Conservation (phyloP, 768 basidiomycete genomes). For the Phaffia tasmanica region DNA sequence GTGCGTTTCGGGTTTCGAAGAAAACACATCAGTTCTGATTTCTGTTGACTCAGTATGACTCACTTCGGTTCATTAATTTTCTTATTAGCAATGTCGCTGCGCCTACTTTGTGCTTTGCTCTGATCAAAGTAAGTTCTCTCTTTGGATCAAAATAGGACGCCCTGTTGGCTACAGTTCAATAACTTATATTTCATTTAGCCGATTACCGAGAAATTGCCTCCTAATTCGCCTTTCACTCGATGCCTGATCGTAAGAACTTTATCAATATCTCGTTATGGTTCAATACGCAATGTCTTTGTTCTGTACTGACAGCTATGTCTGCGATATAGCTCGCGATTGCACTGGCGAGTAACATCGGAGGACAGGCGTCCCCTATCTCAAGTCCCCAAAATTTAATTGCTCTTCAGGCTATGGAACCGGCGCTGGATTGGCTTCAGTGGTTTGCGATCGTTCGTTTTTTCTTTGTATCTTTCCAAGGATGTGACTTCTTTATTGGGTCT, state of each 20-base stretch:
- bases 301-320: neutral
- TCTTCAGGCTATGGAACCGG: constrained; percentile 69
- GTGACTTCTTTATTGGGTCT: too few species aligned
- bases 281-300: neutral
- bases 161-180: neutral
- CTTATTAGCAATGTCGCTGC: constrained; percentile 79
- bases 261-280: neutral
- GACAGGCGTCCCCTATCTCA: constrained; percentile 92
- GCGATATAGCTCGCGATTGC: constrained; percentile 73
- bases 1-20: constrained; percentile 39
- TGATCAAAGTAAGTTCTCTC: constrained; percentile 61
- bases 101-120: constrained; percentile 88
- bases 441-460: constrained; percentile 52
- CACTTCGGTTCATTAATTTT: constrained; percentile 20
- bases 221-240: constrained; percentile 73
- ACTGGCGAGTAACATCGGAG: constrained; percentile 95
- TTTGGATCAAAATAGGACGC: neutral
- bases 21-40: neutral
- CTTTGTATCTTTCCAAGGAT: too few species aligned
- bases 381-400: constrained; percentile 97
- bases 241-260: constrained; percentile 69
- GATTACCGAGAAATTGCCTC: constrained; percentile 79
- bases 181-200: constrained; percentile 47
- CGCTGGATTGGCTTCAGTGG: constrained; percentile 81
- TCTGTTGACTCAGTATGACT: neutral